These are phyloP conservation scores for Alopecurus myosuroides DNA, from an alignment of 176 grass and related monocot species.

Conservation along the genomic window DNA sequence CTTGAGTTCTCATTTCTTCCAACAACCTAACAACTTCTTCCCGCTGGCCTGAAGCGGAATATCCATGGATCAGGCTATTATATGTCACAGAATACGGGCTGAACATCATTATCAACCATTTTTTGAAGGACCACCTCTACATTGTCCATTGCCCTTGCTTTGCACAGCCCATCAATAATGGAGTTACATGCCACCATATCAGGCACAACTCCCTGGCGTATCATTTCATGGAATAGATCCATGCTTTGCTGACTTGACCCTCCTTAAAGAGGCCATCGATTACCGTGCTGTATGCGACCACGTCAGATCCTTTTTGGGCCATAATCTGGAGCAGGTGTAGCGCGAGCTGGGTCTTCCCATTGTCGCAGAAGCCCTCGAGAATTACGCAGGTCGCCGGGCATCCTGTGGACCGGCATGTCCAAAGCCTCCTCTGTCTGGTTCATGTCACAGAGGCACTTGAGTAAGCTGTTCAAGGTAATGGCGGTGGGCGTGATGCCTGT, in stretches of 20 bases:
- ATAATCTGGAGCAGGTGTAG: neutral
- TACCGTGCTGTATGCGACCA: neutral
- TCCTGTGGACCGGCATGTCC: too few relatives aligned
- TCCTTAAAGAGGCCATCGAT: too few relatives aligned
- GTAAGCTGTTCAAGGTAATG: neutral
- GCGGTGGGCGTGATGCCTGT: neutral
- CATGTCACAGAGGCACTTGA: neutral
- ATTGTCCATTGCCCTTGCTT: too few relatives aligned
- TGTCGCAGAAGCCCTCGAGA: neutral
- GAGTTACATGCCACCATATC: too few relatives aligned
- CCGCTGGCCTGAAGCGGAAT: neutral
- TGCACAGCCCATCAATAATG: too few relatives aligned
- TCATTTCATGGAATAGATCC: too few relatives aligned
- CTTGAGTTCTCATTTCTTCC: constrained; percentile 17
- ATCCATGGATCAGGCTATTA: too few relatives aligned
- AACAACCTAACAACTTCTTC: neutral
- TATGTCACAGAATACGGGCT: neutral
- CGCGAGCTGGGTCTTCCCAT: neutral
- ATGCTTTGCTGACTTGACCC: too few relatives aligned
- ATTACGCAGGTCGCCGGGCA: too few relatives aligned
- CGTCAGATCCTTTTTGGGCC: neutral
- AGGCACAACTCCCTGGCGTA: neutral
- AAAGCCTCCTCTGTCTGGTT: neutral
- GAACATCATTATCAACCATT: too few relatives aligned
- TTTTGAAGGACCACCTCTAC: too few relatives aligned